A percentile compares a stretch with the other conserved stretches of the same genome.
phyloP scores from a whole-genome alignment of 129 eudicot genomes.

The Chrysanthemum lavandulifolium region DNA sequence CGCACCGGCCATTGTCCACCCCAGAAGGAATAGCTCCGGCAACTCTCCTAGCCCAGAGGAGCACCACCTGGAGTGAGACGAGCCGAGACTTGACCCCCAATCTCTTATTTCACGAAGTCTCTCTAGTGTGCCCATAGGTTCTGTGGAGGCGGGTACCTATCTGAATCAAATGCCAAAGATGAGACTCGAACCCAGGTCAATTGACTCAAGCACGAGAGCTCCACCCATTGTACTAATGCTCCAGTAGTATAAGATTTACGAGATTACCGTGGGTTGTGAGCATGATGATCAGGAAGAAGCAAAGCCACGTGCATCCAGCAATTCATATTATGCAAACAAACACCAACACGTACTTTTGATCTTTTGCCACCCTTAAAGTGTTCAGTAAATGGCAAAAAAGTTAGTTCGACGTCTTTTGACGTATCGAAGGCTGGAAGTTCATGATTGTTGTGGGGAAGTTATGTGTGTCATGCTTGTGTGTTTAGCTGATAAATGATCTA shows the following conservation, averaged over 20 bases:
- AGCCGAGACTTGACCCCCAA: too few species aligned
- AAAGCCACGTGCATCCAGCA: constrained; percentile 14
- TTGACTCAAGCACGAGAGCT: too few species aligned
- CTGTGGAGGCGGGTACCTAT: too few species aligned
- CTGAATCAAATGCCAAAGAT: too few species aligned
- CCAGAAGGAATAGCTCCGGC: too few species aligned
- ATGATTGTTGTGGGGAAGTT: neutral
- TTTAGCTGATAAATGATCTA: neutral
- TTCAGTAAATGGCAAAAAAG: constrained; percentile 15
- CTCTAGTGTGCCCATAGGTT: too few species aligned
- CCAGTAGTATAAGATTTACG: neutral
- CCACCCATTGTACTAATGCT: too few species aligned
- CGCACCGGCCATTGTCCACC: too few species aligned
- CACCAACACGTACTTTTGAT: constrained; percentile 11
- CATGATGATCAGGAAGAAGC: constrained; percentile 17
- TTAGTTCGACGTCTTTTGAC: constrained; percentile 22
- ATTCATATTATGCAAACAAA: constrained; percentile 8
- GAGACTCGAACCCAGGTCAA: too few species aligned
- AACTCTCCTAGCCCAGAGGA: too few species aligned
- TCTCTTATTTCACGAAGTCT: too few species aligned
- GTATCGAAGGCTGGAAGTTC: constrained; percentile 3
- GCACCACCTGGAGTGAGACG: too few species aligned
- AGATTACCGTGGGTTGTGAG: constrained; percentile 16
- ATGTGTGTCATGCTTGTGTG: neutral
- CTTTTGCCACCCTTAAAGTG: constrained; percentile 23